Percentiles rank a stretch among this genome's conserved stretches.
phyloP scores from a whole-genome alignment of 2,329 filamentous ascomycete genomes.

The Colletotrichum phormii region DNA sequence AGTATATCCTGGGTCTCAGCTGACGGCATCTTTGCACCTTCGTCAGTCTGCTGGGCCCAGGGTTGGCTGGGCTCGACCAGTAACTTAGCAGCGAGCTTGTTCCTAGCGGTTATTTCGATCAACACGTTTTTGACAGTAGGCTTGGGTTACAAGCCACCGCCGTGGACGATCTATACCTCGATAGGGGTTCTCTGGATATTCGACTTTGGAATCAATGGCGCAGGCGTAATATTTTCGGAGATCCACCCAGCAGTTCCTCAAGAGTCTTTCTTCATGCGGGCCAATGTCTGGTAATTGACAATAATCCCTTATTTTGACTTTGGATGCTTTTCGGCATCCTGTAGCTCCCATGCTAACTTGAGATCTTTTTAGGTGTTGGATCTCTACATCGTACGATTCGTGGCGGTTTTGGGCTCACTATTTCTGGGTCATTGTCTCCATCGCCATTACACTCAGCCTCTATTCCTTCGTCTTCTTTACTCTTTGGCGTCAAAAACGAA shows the following conservation, averaged over 20 bases:
- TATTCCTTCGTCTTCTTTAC: slow-evolving; percentile 54
- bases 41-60: slow-evolving; percentile 63
- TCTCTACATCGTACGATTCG: slow-evolving; percentile 61
- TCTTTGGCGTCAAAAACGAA: slow-evolving; percentile 42
- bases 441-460: slow-evolving; percentile 50
- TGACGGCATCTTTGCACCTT: slow-evolving; percentile 60
- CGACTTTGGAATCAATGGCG: slow-evolving; percentile 36
- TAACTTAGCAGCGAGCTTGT: slow-evolving; percentile 67
- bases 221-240: background rate
- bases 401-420: slow-evolving; percentile 72
- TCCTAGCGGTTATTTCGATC: slow-evolving; percentile 67
- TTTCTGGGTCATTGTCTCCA: slow-evolving; percentile 67
- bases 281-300: slow-evolving; percentile 26
- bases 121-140: slow-evolving; percentile 69
- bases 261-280: slow-evolving; percentile 33
- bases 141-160: slow-evolving; percentile 58
- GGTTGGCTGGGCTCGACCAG: slow-evolving; percentile 69
- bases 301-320: background rate
- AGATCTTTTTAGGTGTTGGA: slow-evolving; percentile 64
- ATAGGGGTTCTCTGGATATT: slow-evolving; percentile 63
- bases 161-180: slow-evolving; percentile 53
- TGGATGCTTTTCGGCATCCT: background rate
- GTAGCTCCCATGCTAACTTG: background rate
- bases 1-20: slow-evolving; percentile 62
- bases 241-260: background rate